Base-by-base conservation (phyloP, 257 asterid genomes). In the Anisodus tanguticus region DNA sequence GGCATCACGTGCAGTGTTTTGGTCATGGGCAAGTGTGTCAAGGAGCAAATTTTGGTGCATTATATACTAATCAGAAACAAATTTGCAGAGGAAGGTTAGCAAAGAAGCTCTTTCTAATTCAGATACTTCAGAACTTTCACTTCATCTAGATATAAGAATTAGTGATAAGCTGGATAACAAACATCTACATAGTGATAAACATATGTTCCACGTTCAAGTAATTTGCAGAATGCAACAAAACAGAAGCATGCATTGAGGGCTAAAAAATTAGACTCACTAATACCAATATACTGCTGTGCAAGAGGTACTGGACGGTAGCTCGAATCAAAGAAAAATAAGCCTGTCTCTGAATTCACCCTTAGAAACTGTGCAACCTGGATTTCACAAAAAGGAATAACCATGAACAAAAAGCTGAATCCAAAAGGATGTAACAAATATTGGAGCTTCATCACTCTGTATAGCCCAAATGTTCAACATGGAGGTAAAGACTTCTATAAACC, bases 271-370 rank as follows among this genome's bases (percentile, higher is more conserved):
- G 84, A 91, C 84, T 91, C 98, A 71, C 95, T 93, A 82, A 96
- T 91, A 85, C 98, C 99, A 86, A 96, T 93, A 88, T 96, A 96
- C 81, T 92, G 94, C 88, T 96, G 99, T 86, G 97, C 97, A 76
- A 96, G 98, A 86, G 99, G 99, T 35, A 96, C 99, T 37, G 99
- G 99, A 70, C 98, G 97, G 85, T 94, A 96, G 92, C 97, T 91
- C 83, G 98, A 90, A 89, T 94, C 98, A 47, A 96, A 96, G 94
- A 92, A 96, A 90, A 96, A 96, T 37, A 96, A 90, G 77, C 99
- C 99, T 84, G 92, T 83, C 37, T 96, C 99, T 83, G 97, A 89
- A 90, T 95, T 96, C 83, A 96, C 98, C 90, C 99, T 95, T 88
- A 96, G 90, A 90, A 96, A 96, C 83, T 96, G 98, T 84, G 98